These are phyloP conservation scores for Dioscorea alata DNA, from an alignment of 106 monocot genomes.

Conservation along the genomic window DNA sequence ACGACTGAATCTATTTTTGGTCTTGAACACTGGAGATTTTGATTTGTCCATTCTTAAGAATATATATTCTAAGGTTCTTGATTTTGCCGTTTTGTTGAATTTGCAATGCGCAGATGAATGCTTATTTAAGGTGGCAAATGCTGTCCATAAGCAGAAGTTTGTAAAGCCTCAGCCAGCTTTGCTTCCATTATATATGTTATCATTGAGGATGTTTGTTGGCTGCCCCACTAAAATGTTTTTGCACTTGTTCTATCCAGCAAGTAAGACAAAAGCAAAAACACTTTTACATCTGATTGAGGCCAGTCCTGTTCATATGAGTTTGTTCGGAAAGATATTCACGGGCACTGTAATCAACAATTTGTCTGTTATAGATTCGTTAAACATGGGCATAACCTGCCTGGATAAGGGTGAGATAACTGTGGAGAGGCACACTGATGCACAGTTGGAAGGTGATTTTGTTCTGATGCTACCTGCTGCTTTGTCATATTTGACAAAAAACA, in stretches of 20 bases:
- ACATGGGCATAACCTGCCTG: constrained; percentile 1
- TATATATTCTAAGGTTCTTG: constrained; percentile 52
- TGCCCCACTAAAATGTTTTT: constrained; percentile 52
- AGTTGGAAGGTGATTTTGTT: constrained; percentile 51
- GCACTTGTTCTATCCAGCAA: constrained; percentile 50
- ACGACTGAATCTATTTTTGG: constrained; percentile 20
- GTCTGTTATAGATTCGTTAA: constrained; percentile 20
- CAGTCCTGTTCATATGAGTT: constrained; percentile 52
- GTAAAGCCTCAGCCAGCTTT: constrained; percentile 10
- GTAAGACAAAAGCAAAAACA: constrained; percentile 53
- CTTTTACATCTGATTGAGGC: constrained; percentile 50
- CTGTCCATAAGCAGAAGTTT: constrained; percentile 28
- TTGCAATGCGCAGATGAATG: constrained; percentile 48
- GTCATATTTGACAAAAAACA: constrained; percentile 34
- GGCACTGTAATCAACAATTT: constrained; percentile 31
- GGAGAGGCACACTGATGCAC: constrained; percentile 3
- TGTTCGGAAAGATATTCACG: constrained; percentile 62
- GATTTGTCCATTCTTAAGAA: constrained; percentile 28
- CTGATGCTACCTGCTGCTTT: constrained; percentile 74
- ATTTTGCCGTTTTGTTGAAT: constrained; percentile 29
- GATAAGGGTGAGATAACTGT: constrained; percentile 3
- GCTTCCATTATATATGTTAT: constrained; percentile 40
- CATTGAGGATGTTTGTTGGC: constrained; percentile 42
- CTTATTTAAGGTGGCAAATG: constrained; percentile 47
- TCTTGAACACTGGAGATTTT: constrained; percentile 14